Evolutionary conservation across 768 basidiomycete genomes (phyloP).

Genomic region (Amanita pallidorosea): DNA sequence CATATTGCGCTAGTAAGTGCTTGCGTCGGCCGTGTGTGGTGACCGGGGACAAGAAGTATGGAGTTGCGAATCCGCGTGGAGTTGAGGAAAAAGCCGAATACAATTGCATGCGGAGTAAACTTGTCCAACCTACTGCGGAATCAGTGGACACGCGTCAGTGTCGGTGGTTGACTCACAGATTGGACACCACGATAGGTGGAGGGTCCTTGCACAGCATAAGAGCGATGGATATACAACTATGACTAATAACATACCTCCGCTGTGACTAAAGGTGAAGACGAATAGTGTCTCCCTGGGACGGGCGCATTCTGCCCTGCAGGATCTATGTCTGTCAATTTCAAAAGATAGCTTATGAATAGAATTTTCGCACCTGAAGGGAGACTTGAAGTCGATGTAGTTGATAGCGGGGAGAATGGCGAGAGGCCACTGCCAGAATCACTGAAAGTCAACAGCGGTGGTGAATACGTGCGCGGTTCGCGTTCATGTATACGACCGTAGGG

Average conservation of each 20-base stretch:
- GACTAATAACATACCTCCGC: slow-evolving; percentile 22
- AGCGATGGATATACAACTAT: slow-evolving; percentile 1
- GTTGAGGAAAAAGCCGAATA: slow-evolving; percentile 61
- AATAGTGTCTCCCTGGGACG: slow-evolving; percentile 24
- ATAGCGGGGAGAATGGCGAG: slow-evolving; percentile 34
- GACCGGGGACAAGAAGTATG: slow-evolving; percentile 33
- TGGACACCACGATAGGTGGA: slow-evolving; percentile 23
- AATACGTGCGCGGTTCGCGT: slow-evolving; percentile 20
- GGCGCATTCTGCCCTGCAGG: slow-evolving; percentile 33
- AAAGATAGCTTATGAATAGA: background rate
- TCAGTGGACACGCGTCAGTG: slow-evolving; percentile 6
- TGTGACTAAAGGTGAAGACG: slow-evolving; percentile 26
- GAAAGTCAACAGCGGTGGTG: slow-evolving; percentile 22
- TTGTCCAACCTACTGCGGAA: slow-evolving; percentile 34
- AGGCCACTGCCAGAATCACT: slow-evolving; percentile 20
- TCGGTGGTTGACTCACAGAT: slow-evolving; percentile 19
- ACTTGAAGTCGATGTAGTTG: slow-evolving; percentile 34
- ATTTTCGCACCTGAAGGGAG: slow-evolving; percentile 32
- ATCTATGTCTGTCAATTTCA: slow-evolving; percentile 21
- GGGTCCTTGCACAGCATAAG: slow-evolving; percentile 23
- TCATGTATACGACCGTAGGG: slow-evolving; percentile 31
- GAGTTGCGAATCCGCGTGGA: slow-evolving; percentile 34
- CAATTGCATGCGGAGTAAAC: slow-evolving; percentile 45
- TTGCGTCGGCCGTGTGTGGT: slow-evolving; percentile 35
- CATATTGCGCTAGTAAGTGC: slow-evolving; percentile 39